Conservation (phyloP, 371 early-diverging fungal genomes). For the Mucor piriformis region DNA sequence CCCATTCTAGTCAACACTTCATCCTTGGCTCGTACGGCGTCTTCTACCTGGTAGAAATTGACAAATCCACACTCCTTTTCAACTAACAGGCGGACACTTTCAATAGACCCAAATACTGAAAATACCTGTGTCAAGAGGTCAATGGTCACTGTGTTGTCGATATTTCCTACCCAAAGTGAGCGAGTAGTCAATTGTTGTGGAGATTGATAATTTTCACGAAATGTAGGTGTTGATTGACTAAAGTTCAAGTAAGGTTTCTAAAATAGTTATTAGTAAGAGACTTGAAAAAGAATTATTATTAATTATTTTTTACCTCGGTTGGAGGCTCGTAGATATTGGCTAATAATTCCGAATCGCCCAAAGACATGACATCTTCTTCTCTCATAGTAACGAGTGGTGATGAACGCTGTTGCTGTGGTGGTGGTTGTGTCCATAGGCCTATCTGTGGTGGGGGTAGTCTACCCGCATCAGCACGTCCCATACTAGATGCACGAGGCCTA, state of each 20-base stretch:
- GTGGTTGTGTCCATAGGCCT: constrained; percentile 21
- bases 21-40: constrained; percentile 87
- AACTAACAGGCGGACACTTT: constrained; percentile 87
- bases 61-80: constrained; percentile 98
- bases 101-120: constrained; percentile 91
- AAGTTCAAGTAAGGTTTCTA: constrained; percentile 35
- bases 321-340: constrained; percentile 37
- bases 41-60: constrained; percentile 85
- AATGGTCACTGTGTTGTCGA: constrained; percentile 79
- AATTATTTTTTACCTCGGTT: neutral
- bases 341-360: constrained; percentile 53
- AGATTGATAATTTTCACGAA: constrained; percentile 7
- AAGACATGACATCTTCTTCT: constrained; percentile 42
- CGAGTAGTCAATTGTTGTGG: constrained; percentile 61
- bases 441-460: constrained; percentile 11
- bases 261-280: constrained; percentile 1
- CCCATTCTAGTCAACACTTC: constrained; percentile 79
- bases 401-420: constrained; percentile 33
- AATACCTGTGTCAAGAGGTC: constrained; percentile 83
- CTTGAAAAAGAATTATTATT: neutral
- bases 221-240: constrained; percentile 44
- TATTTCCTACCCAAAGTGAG: constrained; percentile 95
- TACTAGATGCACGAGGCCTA: constrained; percentile 65
- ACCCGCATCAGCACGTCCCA: constrained; percentile 59
- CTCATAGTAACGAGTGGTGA: constrained; percentile 45